Conservation (phyloP, 768 basidiomycete species). For the Cystobasidiopsis lactophilus region DNA sequence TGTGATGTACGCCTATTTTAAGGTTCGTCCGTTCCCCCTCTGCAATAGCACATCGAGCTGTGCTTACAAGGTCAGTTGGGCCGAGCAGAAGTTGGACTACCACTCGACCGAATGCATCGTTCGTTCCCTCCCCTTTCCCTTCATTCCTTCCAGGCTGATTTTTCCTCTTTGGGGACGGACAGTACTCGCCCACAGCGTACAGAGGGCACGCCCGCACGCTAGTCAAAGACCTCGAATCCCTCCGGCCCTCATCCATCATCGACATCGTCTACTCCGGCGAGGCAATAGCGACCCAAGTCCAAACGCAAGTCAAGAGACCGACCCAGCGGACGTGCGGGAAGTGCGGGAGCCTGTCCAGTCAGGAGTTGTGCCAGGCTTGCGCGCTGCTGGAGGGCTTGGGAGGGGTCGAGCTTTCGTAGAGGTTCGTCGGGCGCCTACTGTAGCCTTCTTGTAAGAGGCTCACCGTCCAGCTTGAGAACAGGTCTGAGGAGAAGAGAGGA, state of each 20-base stretch:
- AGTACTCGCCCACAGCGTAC: slow-evolving; percentile 97
- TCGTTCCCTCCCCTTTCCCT: no score
- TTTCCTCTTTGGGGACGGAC: no score
- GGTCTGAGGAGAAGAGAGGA: no score
- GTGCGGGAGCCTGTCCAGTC: slow-evolving; percentile 90
- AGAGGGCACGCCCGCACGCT: slow-evolving; percentile 86
- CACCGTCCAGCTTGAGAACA: no score
- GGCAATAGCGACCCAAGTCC: slow-evolving; percentile 15
- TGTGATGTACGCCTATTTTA: slow-evolving; percentile 62
- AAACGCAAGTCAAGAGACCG: slow-evolving; percentile 11
- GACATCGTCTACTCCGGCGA: slow-evolving; percentile 39
- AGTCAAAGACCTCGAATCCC: slow-evolving; percentile 83
- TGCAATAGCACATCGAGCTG: no score
- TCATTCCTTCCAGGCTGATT: no score
- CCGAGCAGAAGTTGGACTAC: slow-evolving; percentile 94
- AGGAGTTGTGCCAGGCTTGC: slow-evolving; percentile 60
- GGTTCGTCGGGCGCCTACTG: no score
- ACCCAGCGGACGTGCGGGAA: slow-evolving; percentile 38
- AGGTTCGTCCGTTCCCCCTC: slow-evolving; percentile 4
- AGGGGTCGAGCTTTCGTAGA: no score
- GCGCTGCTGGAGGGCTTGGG: no score
- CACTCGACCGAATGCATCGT: slow-evolving; percentile 98
- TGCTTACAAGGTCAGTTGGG: no score
- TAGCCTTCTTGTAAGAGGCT: no score
- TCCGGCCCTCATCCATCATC: slow-evolving; percentile 82